Conservation (phyloP, 2,329 filamentous ascomycete species). For the Microthyrium microscopicum region DNA sequence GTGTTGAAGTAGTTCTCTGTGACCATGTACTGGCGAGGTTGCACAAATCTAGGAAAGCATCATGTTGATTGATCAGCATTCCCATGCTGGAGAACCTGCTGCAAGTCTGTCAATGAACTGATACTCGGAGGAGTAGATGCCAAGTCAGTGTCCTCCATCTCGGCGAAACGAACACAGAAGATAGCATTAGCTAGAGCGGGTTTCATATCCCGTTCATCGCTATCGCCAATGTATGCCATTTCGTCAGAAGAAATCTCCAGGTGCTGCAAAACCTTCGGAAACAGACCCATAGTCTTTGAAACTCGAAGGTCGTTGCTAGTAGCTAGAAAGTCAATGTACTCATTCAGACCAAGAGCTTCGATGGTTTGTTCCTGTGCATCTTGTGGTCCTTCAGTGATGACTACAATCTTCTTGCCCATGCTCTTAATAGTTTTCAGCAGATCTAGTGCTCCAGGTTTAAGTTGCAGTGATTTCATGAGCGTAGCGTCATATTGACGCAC, state of each 20-base stretch:
- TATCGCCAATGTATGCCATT: constrained; percentile 11
- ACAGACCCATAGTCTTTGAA: constrained; percentile 19
- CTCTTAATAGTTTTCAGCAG: constrained; percentile 20
- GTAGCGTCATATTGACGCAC: constrained; percentile 17
- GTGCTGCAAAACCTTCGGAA: constrained; percentile 9
- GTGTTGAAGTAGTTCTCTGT: too few species aligned
- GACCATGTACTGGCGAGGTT: too few species aligned
- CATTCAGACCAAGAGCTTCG: constrained; percentile 15
- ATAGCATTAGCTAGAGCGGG: too few species aligned
- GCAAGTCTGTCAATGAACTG: too few species aligned
- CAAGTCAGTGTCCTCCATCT: too few species aligned
- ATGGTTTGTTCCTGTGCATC: constrained; percentile 31
- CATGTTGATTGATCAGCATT: too few species aligned
- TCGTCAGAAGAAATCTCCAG: constrained; percentile 6
- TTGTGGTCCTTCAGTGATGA: constrained; percentile 32
- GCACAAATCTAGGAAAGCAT: too few species aligned
- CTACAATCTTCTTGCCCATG: constrained; percentile 22
- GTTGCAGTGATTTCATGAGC: constrained; percentile 15
- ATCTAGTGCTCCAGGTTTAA: constrained; percentile 22
- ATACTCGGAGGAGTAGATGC: too few species aligned
- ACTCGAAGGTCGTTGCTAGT: constrained; percentile 19
- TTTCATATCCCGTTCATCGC: constrained; percentile 9
- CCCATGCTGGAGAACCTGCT: too few species aligned
- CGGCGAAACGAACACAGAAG: too few species aligned
- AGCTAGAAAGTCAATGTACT: constrained; percentile 16